A percentile compares a stretch with the other conserved stretches of the same genome.
Evolutionary conservation across 169 alveolate species (phyloP).

Genomic region (Cytauxzoon felis): DNA sequence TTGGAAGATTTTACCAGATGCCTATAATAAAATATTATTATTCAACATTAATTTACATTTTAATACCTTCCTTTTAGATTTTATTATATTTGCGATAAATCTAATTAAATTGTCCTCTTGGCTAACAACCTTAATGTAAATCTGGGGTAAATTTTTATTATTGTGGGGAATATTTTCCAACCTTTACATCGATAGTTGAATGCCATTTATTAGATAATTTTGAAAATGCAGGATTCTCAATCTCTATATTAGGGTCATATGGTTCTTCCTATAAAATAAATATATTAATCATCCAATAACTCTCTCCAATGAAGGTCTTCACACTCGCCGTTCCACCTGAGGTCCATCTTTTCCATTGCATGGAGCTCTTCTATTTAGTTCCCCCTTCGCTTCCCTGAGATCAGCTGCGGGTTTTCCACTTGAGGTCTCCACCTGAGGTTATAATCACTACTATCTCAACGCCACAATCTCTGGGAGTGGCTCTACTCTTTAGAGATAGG

Average conservation of each 20-base stretch:
- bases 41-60: background rate
- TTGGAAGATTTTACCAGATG: background rate
- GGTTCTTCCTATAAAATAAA: background rate
- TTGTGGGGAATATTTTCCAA: background rate
- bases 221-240: constrained; percentile 22
- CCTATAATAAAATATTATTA: background rate
- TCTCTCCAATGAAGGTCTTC: no score
- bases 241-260: constrained; percentile 17
- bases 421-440: no score
- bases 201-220: constrained; percentile 14
- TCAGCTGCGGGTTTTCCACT: no score
- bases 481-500: no score
- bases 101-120: background rate
- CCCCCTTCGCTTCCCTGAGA: no score
- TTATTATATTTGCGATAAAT: background rate
- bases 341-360: no score
- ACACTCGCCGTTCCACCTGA: no score
- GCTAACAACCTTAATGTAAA: background rate
- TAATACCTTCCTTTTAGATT: background rate
- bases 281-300: no score
- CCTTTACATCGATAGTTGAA: constrained; percentile 20
- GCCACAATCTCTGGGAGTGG: no score
- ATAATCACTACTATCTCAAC: no score
- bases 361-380: no score
- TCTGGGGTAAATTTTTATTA: no score